Evolutionary conservation across 23 red algal species (phyloP).

Genomic region (Chondrus crispus): DNA sequence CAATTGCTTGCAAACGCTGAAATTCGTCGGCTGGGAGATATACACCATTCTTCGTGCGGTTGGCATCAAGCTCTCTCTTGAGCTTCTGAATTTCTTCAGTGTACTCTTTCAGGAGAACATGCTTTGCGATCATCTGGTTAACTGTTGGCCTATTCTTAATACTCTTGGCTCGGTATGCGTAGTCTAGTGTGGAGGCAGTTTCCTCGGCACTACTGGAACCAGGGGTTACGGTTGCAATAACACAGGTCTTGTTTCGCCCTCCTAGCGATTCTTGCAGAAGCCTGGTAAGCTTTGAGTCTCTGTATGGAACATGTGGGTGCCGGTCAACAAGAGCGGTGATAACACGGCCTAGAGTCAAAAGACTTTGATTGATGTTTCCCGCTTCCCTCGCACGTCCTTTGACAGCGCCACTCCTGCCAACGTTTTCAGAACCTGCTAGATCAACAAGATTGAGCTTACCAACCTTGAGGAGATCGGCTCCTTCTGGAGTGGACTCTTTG

Average conservation of each 20-base stretch:
- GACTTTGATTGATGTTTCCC: conserved; percentile 96
- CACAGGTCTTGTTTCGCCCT: conserved; percentile 93
- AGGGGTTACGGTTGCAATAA: conserved; percentile 92
- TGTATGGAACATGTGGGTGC: conserved; percentile 93
- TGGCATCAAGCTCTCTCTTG: conserved; percentile 82
- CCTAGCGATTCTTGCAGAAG: conserved; percentile 97
- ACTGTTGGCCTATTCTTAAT: conserved; percentile 97
- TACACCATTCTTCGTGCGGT: conserved; percentile 84
- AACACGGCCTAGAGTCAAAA: conserved; percentile 93
- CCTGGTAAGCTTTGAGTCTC: conserved; percentile 93
- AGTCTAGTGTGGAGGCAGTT: conserved; percentile 91
- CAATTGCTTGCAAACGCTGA: conserved; percentile 49
- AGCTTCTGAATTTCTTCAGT: conserved; percentile 79
- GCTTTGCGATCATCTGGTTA: conserved; percentile 91
- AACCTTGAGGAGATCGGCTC: conserved; percentile 94
- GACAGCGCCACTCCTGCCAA: conserved; percentile 77
- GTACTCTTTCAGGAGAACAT: conserved; percentile 86
- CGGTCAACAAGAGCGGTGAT: conserved; percentile 96
- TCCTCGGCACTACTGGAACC: conserved; percentile 74
- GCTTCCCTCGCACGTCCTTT: conserved; percentile 90
- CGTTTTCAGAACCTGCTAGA: conserved; percentile 94
- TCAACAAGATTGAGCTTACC: conserved; percentile 99
- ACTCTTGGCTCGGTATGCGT: conserved; percentile 96
- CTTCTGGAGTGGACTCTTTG: conserved; percentile 82
- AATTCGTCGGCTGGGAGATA: conserved; percentile 90